Evolutionary conservation across 2,329 filamentous ascomycete species (phyloP), one percentile per base, ranked within the genome.

Genomic region (Venturiaceae sp.): DNA sequence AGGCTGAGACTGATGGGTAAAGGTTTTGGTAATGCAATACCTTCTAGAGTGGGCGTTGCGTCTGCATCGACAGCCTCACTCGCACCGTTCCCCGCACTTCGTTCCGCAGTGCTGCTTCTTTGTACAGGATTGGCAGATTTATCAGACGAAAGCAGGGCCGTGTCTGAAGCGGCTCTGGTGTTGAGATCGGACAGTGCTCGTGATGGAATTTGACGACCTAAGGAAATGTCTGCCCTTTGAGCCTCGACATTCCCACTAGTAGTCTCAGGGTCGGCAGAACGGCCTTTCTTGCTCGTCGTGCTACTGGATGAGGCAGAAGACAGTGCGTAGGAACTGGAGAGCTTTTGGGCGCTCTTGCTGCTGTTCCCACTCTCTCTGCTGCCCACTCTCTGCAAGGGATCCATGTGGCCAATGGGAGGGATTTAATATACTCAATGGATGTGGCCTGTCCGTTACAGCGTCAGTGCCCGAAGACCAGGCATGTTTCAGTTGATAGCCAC

Each of bases 31-130:
- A 62, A 62, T 57, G 65, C 64, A 23, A 63, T 56, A 55, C 62
- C 63, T 53, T 71, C 67, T 60, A 69, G 62, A 44, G 66, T 69
- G 32, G 69, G 68, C 47, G 77, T 79, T 3, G 77, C 79, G 60
- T 78, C 78, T 56, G 83, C 80, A 87, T 85, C 63, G 82, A 86
- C 61, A 86, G 76, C 69, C 78, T 85, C 59, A 83, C 77, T 66
- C 79, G 78, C 7, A 6, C 13, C 3, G 23, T 21, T 26, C 26
- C 44, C 44, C 44, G 44, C 44, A 50, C 16, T 2, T 7, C 23
- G 23, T 30, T 26, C 26, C 14, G 44, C 44, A 50, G 44, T n/a
- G 11, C 26, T 30, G n/a, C 23, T 26, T 11, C 14, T 14, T 4
- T 23, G 44, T 26, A 26, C n/a, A 26, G 44, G 44, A 50, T 30